Percentiles rank a stretch among this genome's conserved stretches.
These are phyloP conservation scores for Entrophospora sp. DNA, from an alignment of 192 early-diverging fungal genomes.

Conservation along the genomic window DNA sequence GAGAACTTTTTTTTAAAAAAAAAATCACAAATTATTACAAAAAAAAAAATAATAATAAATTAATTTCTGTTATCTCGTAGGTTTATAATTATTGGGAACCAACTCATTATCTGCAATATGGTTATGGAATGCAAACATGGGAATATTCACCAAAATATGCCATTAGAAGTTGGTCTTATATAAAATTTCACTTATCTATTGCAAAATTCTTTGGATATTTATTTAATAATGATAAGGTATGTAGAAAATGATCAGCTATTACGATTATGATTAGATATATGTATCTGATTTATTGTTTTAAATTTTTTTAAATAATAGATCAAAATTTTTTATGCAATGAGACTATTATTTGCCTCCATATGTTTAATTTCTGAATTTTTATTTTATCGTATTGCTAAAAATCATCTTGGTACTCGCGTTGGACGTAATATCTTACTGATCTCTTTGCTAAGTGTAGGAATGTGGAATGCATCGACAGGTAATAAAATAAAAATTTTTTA, in stretches of 20 bases:
- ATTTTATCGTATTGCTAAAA: slow-evolving; percentile 56
- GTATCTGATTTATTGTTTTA: neutral
- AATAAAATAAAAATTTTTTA: no score
- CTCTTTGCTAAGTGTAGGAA: slow-evolving; percentile 69
- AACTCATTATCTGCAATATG: slow-evolving; percentile 77
- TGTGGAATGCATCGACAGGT: slow-evolving; percentile 79
- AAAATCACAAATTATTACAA: neutral
- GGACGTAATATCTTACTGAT: slow-evolving; percentile 59
- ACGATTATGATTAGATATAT: neutral
- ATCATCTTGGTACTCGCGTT: slow-evolving; percentile 50
- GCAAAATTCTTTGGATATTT: slow-evolving; percentile 36
- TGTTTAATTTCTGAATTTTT: slow-evolving; percentile 60
- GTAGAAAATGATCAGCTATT: neutral
- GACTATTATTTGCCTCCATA: slow-evolving; percentile 51
- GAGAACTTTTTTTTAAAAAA: neutral
- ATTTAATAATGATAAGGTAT: slow-evolving; percentile 31
- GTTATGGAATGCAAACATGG: slow-evolving; percentile 90
- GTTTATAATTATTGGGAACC: slow-evolving; percentile 98
- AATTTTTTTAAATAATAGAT: slow-evolving; percentile 30
- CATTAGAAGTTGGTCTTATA: slow-evolving; percentile 82
- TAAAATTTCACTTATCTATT: slow-evolving; percentile 47
- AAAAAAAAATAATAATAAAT: neutral
- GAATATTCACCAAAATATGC: slow-evolving; percentile 87
- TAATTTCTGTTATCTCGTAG: no score
- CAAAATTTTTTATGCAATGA: slow-evolving; percentile 68